Base-by-base conservation (phyloP, 2,329 filamentous ascomycete species). In the Cadophora gregata region DNA sequence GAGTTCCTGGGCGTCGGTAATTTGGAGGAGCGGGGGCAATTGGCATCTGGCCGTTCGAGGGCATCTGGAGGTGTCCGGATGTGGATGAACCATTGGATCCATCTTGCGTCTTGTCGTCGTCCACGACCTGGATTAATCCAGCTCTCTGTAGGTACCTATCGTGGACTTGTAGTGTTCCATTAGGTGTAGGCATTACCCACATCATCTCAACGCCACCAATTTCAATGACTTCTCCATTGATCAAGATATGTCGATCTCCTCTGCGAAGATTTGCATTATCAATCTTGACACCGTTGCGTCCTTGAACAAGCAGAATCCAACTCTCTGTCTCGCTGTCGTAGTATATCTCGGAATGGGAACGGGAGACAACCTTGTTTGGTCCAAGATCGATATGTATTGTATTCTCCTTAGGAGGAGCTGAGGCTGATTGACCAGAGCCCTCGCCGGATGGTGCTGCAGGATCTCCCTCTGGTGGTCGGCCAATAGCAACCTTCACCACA, bases 161-260 rank as follows among this genome's bases (percentile, higher is more conserved):
- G 75, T 91, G 87, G 67, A 96, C 89, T 56, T 86, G 83, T 29
- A 93, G 84, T 27, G 87, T 86, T 64, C 82, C 83, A 55, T 87
- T 83, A 71, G 92, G 90, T 27, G 88, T 88, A 0, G 96, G 95
- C n/a, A 97, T 87, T 58, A 97, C 93, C 79, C 99, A 99, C 84
- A 98, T 95, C 96, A 99, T 99, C 81, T 99, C 95, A 0, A 96
- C 92, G 62, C 92, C 92, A 73, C 91, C 91, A 75, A 98, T 92
- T 76, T 97, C 93, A 66, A 99, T 90, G 51, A 98, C 93, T 77
- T 95, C 90, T 66, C 96, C 96, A 74, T 94, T 97, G 50, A 88
- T 87, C 29, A 99, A 84, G 33, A 87, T 81, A 38, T 88, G 85
- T 47, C 85, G 81, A 33, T 81, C 78, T 14, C 90, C 90, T 61